phyloP scores from a whole-genome alignment of 1,139 yeast genomes.

The Schwanniomyces etchellsii region DNA sequence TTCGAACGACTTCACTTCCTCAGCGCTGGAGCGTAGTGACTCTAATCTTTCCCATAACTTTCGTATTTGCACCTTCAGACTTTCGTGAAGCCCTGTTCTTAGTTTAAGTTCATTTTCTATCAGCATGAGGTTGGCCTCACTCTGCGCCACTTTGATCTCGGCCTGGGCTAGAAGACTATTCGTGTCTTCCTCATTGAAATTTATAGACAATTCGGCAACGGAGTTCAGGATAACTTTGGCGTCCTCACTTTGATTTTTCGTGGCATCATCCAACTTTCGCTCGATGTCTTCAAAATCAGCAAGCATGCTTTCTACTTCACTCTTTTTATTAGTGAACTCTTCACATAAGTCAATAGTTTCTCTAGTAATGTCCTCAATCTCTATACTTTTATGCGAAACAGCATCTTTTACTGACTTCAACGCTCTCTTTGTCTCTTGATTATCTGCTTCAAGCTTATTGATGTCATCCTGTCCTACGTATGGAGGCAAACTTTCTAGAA shows the following conservation, averaged over 20 bases:
- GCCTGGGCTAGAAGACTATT: conserved; percentile 4
- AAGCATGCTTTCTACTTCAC: conserved; percentile 10
- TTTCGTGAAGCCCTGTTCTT: conserved; percentile 5
- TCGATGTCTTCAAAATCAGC: conserved; percentile 14
- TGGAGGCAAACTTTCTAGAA: conserved; percentile 9
- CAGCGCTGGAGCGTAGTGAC: conserved; percentile 4
- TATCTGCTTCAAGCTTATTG: conserved; percentile 12
- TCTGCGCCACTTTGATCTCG: conserved; percentile 6
- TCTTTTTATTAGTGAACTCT: conserved; percentile 9
- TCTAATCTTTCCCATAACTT: conserved; percentile 4
- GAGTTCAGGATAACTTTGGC: conserved; percentile 7
- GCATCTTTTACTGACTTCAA: conserved; percentile 14
- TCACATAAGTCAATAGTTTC: conserved; percentile 15
- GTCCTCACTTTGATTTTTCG: conserved; percentile 7
- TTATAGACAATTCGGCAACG: conserved; percentile 5
- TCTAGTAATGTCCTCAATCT: conserved; percentile 14
- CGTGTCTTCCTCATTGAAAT: conserved; percentile 7
- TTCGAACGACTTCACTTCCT: conserved; percentile 3
- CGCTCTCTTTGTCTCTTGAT: conserved; percentile 12
- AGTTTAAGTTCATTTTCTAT: conserved; percentile 6
- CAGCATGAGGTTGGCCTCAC: conserved; percentile 1
- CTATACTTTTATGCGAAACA: conserved; percentile 13
- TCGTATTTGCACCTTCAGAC: conserved; percentile 5
- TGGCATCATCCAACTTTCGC: conserved; percentile 12
- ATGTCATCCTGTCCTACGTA: conserved; percentile 16